These are phyloP conservation scores for Syzygium jambos DNA, from an alignment of 345 rosid genomes.

Conservation along the genomic window DNA sequence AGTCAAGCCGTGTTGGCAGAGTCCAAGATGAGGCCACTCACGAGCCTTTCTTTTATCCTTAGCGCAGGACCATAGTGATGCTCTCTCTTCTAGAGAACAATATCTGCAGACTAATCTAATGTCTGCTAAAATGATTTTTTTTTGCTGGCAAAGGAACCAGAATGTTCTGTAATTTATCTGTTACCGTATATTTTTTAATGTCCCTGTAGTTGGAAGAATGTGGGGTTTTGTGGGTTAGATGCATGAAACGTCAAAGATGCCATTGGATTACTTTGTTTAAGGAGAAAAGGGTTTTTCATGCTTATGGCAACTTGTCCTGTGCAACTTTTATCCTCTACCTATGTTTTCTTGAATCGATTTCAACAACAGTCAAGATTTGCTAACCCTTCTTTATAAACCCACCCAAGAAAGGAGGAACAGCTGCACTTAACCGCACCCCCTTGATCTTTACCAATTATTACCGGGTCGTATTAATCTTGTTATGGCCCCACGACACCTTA, in stretches of 20 bases:
- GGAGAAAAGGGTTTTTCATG: not conserved
- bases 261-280: not conserved
- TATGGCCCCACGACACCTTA: not conserved
- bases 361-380: conserved; percentile 16
- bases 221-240: not conserved
- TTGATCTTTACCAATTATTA: not conserved
- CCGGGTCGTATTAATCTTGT: not conserved
- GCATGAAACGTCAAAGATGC: not conserved
- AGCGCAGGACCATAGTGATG: not conserved
- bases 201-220: not conserved
- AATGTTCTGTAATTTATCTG: not conserved
- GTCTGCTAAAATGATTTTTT: not conserved
- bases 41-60: not conserved
- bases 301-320: not conserved
- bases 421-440: not conserved
- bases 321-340: not conserved
- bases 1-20: not conserved
- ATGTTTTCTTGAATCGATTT: not conserved
- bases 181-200: not conserved
- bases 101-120: not conserved
- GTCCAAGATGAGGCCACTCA: not conserved
- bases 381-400: conserved; percentile 1
- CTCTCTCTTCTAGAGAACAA: not conserved
- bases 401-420: not conserved
- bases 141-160: not conserved